Evolutionary conservation across 805 yeast species (phyloP).

Genomic region (Myxozyma neotropica): DNA sequence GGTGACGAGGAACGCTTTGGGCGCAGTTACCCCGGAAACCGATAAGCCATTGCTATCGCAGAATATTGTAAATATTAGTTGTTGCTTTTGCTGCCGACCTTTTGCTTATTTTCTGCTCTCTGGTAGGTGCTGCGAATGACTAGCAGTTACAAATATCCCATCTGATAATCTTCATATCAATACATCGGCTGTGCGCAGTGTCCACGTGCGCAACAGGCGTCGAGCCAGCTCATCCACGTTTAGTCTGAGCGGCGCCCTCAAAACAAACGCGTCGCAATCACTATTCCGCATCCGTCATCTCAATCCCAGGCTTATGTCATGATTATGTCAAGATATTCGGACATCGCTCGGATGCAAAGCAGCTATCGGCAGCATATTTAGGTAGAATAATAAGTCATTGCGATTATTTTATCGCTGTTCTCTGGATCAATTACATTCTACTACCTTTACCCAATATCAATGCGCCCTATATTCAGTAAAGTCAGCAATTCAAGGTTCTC

Average conservation of each 20-base stretch:
- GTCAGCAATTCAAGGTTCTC: not conserved
- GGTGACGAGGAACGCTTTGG: not conserved
- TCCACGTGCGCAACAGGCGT: not conserved
- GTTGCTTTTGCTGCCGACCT: not conserved
- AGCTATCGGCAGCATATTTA: not conserved
- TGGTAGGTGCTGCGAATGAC: not conserved
- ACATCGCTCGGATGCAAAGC: not conserved
- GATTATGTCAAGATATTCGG: not conserved
- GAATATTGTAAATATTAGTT: not conserved
- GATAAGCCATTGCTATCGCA: not conserved
- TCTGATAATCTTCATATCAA: not conserved
- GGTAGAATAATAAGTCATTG: not conserved
- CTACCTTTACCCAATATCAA: too few species aligned
- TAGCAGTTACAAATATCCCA: not conserved
- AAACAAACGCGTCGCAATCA: not conserved
- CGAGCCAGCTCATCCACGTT: not conserved
- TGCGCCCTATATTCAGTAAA: not conserved
- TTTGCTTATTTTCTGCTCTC: not conserved
- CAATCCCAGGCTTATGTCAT: not conserved
- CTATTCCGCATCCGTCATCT: not conserved
- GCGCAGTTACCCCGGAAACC: not conserved
- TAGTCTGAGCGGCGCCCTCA: not conserved
- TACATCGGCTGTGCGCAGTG: not conserved
- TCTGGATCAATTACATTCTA: too few species aligned
- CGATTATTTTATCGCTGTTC: too few species aligned